Evolutionary conservation across 495 filamentous ascomycete species (phyloP).

Genomic region (Penicillium macrosclerotiorum): DNA sequence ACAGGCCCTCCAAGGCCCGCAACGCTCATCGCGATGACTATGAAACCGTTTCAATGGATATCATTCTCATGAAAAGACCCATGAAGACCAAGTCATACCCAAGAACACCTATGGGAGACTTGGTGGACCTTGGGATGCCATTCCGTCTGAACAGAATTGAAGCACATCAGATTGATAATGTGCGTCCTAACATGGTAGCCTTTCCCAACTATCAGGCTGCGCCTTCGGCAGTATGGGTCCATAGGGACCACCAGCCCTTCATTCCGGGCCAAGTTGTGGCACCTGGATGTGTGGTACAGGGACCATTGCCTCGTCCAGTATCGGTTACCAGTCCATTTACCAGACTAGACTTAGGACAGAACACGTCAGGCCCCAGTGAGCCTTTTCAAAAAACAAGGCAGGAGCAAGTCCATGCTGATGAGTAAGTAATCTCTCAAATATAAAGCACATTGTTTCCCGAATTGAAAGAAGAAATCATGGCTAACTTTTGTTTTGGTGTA

Average conservation of each 20-base stretch:
- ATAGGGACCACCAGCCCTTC: not conserved
- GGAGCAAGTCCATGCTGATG: not conserved
- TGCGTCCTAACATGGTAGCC: not conserved
- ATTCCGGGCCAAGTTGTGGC: not conserved
- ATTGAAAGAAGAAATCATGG: too few relatives aligned
- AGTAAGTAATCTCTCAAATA: slow-evolving; percentile 8
- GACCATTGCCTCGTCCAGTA: slow-evolving; percentile 6
- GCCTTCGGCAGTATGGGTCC: not conserved
- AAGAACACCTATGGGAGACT: slow-evolving; percentile 13
- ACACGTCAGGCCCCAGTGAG: not conserved
- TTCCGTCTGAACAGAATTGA: not conserved
- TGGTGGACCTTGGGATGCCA: slow-evolving; percentile 15
- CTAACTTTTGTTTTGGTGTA: not conserved
- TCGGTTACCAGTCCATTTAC: slow-evolving; percentile 6
- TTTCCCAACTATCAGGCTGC: not conserved
- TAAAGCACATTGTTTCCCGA: too few relatives aligned
- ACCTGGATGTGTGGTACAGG: slow-evolving; percentile 6
- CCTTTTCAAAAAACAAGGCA: not conserved
- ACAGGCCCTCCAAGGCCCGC: slow-evolving; percentile 24
- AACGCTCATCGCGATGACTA: slow-evolving; percentile 28
- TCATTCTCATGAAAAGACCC: slow-evolving; percentile 36
- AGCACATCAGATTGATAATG: too few relatives aligned
- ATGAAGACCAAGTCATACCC: slow-evolving; percentile 12
- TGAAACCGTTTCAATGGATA: slow-evolving; percentile 35
- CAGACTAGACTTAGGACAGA: slow-evolving; percentile 4